Percentiles rank a stretch among this genome's conserved stretches.
Conservation (phyloP, 2,329 filamentous ascomycete species). For the Fusarium sp. region DNA sequence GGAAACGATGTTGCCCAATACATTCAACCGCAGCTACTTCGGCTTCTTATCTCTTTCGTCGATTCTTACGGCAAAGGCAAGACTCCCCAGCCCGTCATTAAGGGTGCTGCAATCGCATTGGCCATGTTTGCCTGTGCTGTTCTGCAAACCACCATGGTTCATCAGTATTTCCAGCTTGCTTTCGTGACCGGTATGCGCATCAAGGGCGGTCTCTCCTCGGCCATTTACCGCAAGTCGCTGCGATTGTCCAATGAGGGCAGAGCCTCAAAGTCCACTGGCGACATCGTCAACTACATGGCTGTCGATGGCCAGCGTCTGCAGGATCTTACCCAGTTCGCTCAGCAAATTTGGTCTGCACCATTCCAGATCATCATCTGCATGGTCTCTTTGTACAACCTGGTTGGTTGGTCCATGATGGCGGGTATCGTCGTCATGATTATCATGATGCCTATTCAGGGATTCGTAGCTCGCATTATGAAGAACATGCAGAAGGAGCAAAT, state of each 20-base stretch:
- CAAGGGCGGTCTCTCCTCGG: constrained; percentile 88
- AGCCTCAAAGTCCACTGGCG: constrained; percentile 89
- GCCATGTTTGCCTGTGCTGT: constrained; percentile 92
- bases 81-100: constrained; percentile 79
- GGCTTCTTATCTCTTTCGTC: constrained; percentile 86
- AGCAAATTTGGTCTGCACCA: constrained; percentile 95
- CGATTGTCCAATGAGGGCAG: constrained; percentile 93
- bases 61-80: constrained; percentile 76
- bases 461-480: constrained; percentile 94
- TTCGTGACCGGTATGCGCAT: constrained; percentile 98
- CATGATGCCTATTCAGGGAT: constrained; percentile 96
- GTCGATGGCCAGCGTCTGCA: constrained; percentile 96
- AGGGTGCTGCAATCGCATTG: constrained; percentile 88
- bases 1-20: constrained; percentile 89
- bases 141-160: constrained; percentile 88
- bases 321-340: constrained; percentile 94
- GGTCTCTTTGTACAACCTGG: constrained; percentile 93
- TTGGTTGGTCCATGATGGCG: constrained; percentile 94
- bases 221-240: constrained; percentile 93
- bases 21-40: constrained; percentile 89
- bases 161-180: constrained; percentile 96
- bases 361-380: constrained; percentile 98
- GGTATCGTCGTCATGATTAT: constrained; percentile 95
- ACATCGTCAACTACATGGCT: constrained; percentile 99
- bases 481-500: constrained; percentile 95